Base-by-base conservation (phyloP, 768 basidiomycete species). In the Paxillus involutus region DNA sequence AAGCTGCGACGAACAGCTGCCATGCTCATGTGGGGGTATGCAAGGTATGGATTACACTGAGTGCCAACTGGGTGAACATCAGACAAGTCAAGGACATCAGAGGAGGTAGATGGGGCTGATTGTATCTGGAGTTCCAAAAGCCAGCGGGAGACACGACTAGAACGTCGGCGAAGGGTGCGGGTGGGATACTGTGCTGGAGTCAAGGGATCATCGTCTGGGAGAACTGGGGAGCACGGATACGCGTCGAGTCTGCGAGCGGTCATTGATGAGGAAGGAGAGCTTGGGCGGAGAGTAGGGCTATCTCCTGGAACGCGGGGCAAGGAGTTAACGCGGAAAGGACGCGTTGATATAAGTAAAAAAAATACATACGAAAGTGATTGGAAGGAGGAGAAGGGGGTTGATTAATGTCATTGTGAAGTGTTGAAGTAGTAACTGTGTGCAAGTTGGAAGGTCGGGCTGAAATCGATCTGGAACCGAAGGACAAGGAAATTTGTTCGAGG, bases 61-160 rank as follows among this genome's bases (percentile, higher is more conserved):
- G 73, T 67, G 29, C 69, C 69, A 16, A 64, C 40, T 46, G 60
- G 64, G 49, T 65, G 63, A 37, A 59, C 58, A 33, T 68, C 52
- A 10, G 56, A 58, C 36, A 63, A 53, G 53, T 61, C 58, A 29
- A 58, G 47, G 36, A 58, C 47, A 32, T 62, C 63, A 9, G 40
- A 40, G 9, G 17, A 44, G n/a, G 59, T 51, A 36, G 56, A 43
- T 43, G 61, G 55, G 14, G 58, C 47, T 10, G 62, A 55, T 36
- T 59, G 63, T 24, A 61, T 47, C 50, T 71, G 73, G 49, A 77
- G 72, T 19, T 79, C 78, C 3, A 62, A 66, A 16, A 80, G 68
- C 78, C 78, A 80, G n/a, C 65, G 72, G 36, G 76, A 73, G 39
- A 78, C 60, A 48, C 66, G 76, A 56, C 73, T 75, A 14, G 75